Conservation (phyloP, 2,329 filamentous ascomycete species). For the Calonectria hongkongensis region DNA sequence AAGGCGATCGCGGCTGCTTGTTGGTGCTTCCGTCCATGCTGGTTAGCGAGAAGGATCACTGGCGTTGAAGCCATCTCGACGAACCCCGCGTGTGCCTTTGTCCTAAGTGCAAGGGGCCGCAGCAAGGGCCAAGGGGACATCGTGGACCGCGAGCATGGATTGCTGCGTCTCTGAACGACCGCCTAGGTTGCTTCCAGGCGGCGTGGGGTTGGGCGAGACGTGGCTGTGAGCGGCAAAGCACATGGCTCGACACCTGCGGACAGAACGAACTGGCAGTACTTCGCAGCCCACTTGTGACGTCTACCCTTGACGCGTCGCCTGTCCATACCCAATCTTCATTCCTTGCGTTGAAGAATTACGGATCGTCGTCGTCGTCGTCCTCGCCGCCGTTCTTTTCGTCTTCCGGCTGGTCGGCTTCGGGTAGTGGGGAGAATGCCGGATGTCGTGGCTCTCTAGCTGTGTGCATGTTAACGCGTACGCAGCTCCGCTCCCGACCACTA, state of each 20-base stretch:
- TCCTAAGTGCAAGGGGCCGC: constrained; percentile 29
- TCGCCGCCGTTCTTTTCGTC: constrained; percentile 7
- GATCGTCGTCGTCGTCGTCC: constrained; percentile 23
- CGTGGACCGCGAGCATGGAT: constrained; percentile 26
- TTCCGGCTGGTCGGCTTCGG: constrained; percentile 24
- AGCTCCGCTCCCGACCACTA: constrained; percentile 25
- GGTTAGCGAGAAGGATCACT: constrained; percentile 36
- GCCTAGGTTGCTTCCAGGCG: constrained; percentile 40
- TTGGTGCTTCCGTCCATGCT: constrained; percentile 32
- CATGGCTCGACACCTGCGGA: constrained; percentile 16
- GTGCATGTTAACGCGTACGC: constrained; percentile 30
- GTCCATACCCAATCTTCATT: constrained; percentile 29
- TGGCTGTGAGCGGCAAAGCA: constrained; percentile 34
- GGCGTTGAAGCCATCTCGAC: constrained; percentile 45
- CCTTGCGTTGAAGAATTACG: constrained; percentile 26
- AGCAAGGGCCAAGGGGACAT: constrained; percentile 28
- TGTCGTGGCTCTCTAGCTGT: constrained; percentile 27
- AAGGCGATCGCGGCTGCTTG: constrained; percentile 27
- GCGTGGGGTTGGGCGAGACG: constrained; percentile 40
- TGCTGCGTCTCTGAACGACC: constrained; percentile 29
- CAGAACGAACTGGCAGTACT: constrained; percentile 12
- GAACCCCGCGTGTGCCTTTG: constrained; percentile 30
- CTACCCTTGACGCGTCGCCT: constrained; percentile 43
- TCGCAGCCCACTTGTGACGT: constrained; percentile 43
- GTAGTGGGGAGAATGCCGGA: constrained; percentile 9